Base-by-base conservation (phyloP, 2,329 filamentous ascomycete species). In the Talaromyces sp. region DNA sequence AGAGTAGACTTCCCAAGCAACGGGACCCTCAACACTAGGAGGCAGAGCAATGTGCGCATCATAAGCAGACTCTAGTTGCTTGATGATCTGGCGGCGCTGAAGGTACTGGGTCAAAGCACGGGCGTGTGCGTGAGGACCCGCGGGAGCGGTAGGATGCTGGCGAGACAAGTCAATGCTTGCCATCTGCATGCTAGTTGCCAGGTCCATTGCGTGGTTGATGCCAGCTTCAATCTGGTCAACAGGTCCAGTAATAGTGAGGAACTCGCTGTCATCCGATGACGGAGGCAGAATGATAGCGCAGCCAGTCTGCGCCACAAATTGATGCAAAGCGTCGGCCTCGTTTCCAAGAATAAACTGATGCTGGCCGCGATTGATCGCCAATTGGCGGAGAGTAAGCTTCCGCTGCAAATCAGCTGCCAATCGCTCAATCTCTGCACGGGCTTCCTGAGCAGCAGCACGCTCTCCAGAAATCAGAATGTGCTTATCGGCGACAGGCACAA, bases 311-410 rank as follows among this genome's bases (percentile, higher is more conserved):
- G 86, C 82, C 60, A 97, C 86, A 78, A 99, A 97, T 41, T 96
- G 86, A 52, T 97, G 86, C 30, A 90, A 80, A 16, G 90, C 86
- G 56, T 89, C 83, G 56, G 90, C 91, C 56, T 87, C 84, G 56
- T 93, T 86, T 47, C 93, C 93, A 58, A 96, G 86, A 67, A 99
- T 94, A 78, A 97, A 97, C 71, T 96, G 92, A 71, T 97, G 94
- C 47, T 91, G 86, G 44, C 90, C 91, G 57, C 88, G 87, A 71
- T 93, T 89, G 63, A 97, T 90, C 5, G 88, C 84, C 37, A 91
- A 79, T 71, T 95, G 87, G 63, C 94, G 86, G 44, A 94, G 79
- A 37, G 87, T 84, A 45, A 97, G 79, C 69, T 90, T 85, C 54
- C 85, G 84, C 61, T 87, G 86, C 19, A 99, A 82, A 67, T 93